Conservation (phyloP, 768 basidiomycete species). For the Galerina sulciceps region DNA sequence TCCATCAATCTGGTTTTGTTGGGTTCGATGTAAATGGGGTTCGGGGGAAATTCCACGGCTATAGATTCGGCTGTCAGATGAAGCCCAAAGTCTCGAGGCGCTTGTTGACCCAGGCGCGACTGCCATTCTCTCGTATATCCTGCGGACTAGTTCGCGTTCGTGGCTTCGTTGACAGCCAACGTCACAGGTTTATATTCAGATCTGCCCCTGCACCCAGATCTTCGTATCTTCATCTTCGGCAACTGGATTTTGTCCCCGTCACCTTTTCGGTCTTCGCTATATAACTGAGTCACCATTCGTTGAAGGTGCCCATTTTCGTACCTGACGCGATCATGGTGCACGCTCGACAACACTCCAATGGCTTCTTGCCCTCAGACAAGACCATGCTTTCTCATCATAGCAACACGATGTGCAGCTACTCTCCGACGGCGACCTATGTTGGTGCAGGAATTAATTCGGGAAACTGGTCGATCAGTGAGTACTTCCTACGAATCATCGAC, state of each 20-base stretch:
- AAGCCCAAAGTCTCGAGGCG: slow-evolving; percentile 24
- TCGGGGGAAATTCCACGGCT: slow-evolving; percentile 21
- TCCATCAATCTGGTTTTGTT: slow-evolving; percentile 25
- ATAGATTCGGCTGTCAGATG: slow-evolving; percentile 24
- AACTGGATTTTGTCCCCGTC: slow-evolving; percentile 16
- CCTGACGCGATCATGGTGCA: slow-evolving; percentile 23
- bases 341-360: slow-evolving; percentile 20
- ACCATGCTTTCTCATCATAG: slow-evolving; percentile 8
- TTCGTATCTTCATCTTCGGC: slow-evolving; percentile 21
- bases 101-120: slow-evolving; percentile 17
- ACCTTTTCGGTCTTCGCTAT: slow-evolving; percentile 22
- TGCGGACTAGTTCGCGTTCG: slow-evolving; percentile 20
- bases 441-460: slow-evolving; percentile 15
- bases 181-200: slow-evolving; percentile 19
- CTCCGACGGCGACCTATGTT: slow-evolving; percentile 17
- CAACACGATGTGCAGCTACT: slow-evolving; percentile 20
- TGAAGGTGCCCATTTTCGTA: slow-evolving; percentile 14
- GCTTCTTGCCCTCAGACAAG: slow-evolving; percentile 16
- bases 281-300: slow-evolving; percentile 22
- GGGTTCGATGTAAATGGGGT: slow-evolving; percentile 21
- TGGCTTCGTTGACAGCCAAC: slow-evolving; percentile 18
- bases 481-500: not conserved
- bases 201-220: slow-evolving; percentile 26
- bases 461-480: slow-evolving; percentile 26
- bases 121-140: slow-evolving; percentile 15